phyloP scores from a whole-genome alignment of 352 stramenopile genomes.

The Globisporangium apiculatum region DNA sequence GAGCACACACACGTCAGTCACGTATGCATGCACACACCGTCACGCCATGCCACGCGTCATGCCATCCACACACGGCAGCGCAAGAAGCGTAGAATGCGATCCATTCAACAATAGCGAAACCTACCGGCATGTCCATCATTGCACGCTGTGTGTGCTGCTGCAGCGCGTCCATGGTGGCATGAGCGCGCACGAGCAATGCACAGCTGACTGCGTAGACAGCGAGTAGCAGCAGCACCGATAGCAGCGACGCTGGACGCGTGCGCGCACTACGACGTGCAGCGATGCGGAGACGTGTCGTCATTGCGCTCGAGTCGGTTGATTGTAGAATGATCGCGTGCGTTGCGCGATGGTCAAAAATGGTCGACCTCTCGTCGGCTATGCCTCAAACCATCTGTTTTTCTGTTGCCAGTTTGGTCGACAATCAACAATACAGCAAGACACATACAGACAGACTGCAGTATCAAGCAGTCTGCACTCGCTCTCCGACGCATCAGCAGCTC shows the following conservation, averaged over 20 bases:
- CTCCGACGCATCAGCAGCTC: too few species aligned
- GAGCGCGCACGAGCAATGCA: neutral
- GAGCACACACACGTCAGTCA: neutral
- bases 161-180: neutral
- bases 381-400: too few species aligned
- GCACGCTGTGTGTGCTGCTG: constrained; percentile 13
- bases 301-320: too few species aligned
- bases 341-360: too few species aligned
- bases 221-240: neutral
- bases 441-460: too few species aligned
- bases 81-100: neutral
- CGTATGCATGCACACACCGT: neutral
- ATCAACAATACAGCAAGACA: too few species aligned
- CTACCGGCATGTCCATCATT: constrained; percentile 63
- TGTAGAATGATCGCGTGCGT: too few species aligned
- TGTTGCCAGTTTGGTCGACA: too few species aligned
- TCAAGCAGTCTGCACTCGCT: too few species aligned
- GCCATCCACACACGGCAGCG: too few species aligned
- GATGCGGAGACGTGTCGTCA: neutral
- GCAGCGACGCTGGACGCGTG: neutral
- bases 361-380: too few species aligned
- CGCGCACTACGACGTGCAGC: neutral
- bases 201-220: constrained; percentile 16
- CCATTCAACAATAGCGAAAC: constrained; percentile 15
- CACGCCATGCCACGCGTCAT: too few species aligned